A percentile compares a stretch with the other conserved stretches of the same genome.
Conservation (phyloP, 2,329 filamentous ascomycete species). For the Fusarium caatingaense region DNA sequence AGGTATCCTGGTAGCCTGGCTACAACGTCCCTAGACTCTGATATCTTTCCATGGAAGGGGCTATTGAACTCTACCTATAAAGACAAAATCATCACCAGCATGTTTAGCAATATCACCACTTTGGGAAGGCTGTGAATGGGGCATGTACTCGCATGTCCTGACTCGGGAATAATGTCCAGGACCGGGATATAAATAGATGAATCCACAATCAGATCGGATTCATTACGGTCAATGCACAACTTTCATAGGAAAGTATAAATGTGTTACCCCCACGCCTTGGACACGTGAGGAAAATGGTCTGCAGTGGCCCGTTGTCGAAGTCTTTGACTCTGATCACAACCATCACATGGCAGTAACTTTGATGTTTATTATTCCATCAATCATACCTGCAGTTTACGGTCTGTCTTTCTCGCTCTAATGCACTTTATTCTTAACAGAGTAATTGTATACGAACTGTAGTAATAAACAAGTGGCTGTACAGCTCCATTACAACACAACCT, state of each 20-base stretch:
- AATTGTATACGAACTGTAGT: not conserved
- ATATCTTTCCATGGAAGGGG: not conserved
- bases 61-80: not conserved
- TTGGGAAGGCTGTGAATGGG: not conserved
- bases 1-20: too few species aligned
- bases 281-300: constrained; percentile 40
- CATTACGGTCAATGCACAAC: not conserved
- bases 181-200: constrained; percentile 7
- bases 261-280: constrained; percentile 31
- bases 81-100: not conserved
- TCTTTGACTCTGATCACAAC: constrained; percentile 12
- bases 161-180: constrained; percentile 1
- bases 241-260: not conserved
- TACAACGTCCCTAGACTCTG: too few species aligned
- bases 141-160: not conserved
- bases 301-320: constrained; percentile 37
- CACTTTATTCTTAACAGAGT: not conserved
- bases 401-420: not conserved
- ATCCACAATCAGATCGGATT: not conserved
- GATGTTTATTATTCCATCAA: constrained; percentile 13
- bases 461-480: constrained; percentile 3
- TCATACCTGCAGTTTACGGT: not conserved
- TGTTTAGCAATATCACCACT: too few species aligned
- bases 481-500: constrained; percentile 16
- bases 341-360: constrained; percentile 8